Percentiles rank a stretch among this genome's conserved stretches.
Conservation (phyloP, 129 eudicot genomes). For the Lonicera japonica region DNA sequence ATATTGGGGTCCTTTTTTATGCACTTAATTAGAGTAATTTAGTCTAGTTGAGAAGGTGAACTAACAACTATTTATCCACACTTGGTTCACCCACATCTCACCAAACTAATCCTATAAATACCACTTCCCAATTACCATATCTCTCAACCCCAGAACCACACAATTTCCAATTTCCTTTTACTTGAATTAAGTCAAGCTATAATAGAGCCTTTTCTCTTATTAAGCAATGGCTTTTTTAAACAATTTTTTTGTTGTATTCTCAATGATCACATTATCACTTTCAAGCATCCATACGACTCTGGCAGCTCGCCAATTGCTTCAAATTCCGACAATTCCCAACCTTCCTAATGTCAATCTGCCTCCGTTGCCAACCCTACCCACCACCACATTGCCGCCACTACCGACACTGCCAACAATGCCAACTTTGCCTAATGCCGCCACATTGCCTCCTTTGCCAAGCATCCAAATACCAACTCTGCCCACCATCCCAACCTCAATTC, state of each 20-base stretch:
- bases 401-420: background rate
- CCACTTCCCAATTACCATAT: too few species aligned
- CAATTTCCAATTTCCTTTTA: too few species aligned
- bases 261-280: background rate
- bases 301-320: constrained; percentile 25
- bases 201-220: too few species aligned
- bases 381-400: background rate
- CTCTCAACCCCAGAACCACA: too few species aligned
- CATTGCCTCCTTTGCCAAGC: background rate
- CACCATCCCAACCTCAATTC: constrained; percentile 15
- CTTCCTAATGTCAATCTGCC: background rate
- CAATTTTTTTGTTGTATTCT: background rate
- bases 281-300: constrained; percentile 15
- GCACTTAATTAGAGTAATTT: too few species aligned
- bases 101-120: too few species aligned
- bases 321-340: constrained; percentile 5
- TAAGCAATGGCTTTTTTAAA: too few species aligned
- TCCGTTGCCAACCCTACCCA: constrained; percentile 1
- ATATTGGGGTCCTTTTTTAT: too few species aligned
- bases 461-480: background rate
- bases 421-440: background rate
- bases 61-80: too few species aligned
- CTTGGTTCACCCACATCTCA: too few species aligned
- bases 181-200: too few species aligned
- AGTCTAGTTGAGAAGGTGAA: too few species aligned